A percentile compares a stretch with the other conserved stretches of the same genome.
These are phyloP conservation scores for Piper longum DNA, from an alignment of 164 flowering plant genomes.

Conservation along the genomic window DNA sequence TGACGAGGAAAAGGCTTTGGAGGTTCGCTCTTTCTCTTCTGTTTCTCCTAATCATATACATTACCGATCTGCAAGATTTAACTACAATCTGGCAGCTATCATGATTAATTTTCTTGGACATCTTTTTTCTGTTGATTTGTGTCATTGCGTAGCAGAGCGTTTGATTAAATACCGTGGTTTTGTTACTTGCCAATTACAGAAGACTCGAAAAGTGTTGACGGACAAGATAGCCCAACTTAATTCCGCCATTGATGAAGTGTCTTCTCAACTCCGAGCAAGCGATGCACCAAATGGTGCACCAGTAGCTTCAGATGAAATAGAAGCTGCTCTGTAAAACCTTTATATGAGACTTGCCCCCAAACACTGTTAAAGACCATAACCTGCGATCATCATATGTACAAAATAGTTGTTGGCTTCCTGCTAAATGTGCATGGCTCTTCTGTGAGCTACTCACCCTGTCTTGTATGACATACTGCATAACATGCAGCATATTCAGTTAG, in stretches of 20 bases:
- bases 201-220: slow-evolving; percentile 46
- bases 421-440: too few species aligned
- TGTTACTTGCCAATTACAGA: slow-evolving; percentile 35
- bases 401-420: too few species aligned
- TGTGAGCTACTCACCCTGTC: too few species aligned
- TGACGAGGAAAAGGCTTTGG: slow-evolving; percentile 92
- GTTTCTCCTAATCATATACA: not conserved
- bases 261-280: slow-evolving; percentile 51
- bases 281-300: slow-evolving; percentile 41
- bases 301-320: slow-evolving; percentile 41
- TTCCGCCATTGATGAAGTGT: slow-evolving; percentile 73
- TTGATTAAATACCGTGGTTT: not conserved
- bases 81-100: too few species aligned
- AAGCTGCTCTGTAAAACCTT: slow-evolving; percentile 30
- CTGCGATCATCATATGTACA: too few species aligned
- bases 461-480: too few species aligned
- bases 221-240: slow-evolving; percentile 83
- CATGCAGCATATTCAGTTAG: too few species aligned
- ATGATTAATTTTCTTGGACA: too few species aligned
- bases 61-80: not conserved
- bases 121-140: too few species aligned
- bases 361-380: too few species aligned
- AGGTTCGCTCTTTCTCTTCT: slow-evolving; percentile 38
- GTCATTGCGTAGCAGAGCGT: too few species aligned
- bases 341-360: not conserved